Conservation (phyloP, 139 green algal species). For the Closterium sp. region DNA sequence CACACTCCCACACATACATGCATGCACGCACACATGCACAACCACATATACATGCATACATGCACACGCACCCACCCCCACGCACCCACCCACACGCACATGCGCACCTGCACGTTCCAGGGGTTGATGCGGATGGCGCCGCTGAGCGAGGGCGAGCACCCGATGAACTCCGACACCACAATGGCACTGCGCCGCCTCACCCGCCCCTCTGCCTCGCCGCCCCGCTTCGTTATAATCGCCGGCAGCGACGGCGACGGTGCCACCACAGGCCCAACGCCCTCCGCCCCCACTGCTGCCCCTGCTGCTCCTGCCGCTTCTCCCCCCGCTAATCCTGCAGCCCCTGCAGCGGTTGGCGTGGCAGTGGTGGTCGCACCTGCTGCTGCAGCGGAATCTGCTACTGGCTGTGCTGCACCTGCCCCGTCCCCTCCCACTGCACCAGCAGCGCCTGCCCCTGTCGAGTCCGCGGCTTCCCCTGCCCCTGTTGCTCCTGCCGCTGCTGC, state of each 20-base stretch:
- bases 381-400: no score
- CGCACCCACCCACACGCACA: background rate
- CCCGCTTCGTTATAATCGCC: background rate
- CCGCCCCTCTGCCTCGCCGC: background rate
- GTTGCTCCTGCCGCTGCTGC: background rate
- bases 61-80: background rate
- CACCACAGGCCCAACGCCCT: background rate
- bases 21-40: background rate
- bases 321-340: background rate
- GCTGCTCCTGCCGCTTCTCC: background rate
- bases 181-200: slow-evolving; percentile 67
- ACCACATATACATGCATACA: background rate
- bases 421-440: no score
- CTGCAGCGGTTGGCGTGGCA: background rate
- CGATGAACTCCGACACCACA: slow-evolving; percentile 96
- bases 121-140: slow-evolving; percentile 97
- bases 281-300: background rate
- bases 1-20: no score
- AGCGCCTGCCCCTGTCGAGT: slow-evolving; percentile 5
- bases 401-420: background rate
- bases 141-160: slow-evolving; percentile 87
- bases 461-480: background rate
- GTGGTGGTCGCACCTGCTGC: no score
- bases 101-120: slow-evolving; percentile 71
- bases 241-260: background rate